A percentile compares a stretch with the other conserved stretches of the same genome.
These are phyloP conservation scores for Straminergon stramineum DNA, from an alignment of 225 moss, liverwort and hornwort species.

Conservation along the genomic window DNA sequence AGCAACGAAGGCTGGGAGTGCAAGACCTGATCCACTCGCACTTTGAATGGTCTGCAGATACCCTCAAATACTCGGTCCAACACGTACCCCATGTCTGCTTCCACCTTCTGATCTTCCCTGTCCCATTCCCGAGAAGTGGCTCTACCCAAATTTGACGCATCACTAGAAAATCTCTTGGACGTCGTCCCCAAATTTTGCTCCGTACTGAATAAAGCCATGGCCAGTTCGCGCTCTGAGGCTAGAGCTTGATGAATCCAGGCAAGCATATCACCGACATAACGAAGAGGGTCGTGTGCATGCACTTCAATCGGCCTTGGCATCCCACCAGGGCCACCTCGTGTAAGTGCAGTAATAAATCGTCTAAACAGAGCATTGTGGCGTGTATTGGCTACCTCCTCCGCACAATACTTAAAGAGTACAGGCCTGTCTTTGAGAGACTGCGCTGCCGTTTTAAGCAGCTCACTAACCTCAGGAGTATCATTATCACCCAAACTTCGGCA, in stretches of 20 bases:
- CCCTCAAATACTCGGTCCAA: constrained; percentile 95
- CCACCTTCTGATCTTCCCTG: constrained; percentile 69
- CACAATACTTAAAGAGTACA: constrained; percentile 96
- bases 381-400: constrained; percentile 98
- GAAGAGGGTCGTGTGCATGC: constrained; percentile 94
- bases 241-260: constrained; percentile 99
- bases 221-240: constrained; percentile 92
- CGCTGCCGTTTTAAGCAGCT: constrained; percentile 83
- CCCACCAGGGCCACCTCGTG: constrained; percentile 95
- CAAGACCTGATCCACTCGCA: constrained; percentile 96
- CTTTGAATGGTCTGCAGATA: constrained; percentile 95
- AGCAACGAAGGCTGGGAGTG: constrained; percentile 92
- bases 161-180: constrained; percentile 73
- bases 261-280: constrained; percentile 99
- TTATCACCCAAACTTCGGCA: constrained; percentile 97
- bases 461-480: constrained; percentile 94
- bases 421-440: constrained; percentile 89
- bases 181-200: constrained; percentile 67
- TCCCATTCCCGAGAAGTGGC: constrained; percentile 47
- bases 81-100: constrained; percentile 87
- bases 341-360: constrained; percentile 92
- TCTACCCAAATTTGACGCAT: constrained; percentile 60
- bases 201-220: constrained; percentile 86
- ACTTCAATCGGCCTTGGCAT: constrained; percentile 99
- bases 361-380: constrained; percentile 96